These are phyloP conservation scores for Nemania serpens DNA, from an alignment of 2,329 filamentous ascomycete genomes.

Conservation along the genomic window DNA sequence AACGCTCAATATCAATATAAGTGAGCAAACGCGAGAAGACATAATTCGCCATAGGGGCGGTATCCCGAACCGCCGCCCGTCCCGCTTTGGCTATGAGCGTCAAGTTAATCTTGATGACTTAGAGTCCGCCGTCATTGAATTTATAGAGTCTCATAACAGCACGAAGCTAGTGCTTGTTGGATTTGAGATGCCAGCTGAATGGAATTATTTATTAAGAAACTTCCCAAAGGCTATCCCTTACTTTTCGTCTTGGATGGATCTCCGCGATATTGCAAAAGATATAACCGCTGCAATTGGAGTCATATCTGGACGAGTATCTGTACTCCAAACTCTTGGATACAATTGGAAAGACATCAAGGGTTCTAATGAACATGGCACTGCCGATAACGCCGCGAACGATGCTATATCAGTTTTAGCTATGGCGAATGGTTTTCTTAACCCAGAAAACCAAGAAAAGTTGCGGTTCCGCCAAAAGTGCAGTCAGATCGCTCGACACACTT, in stretches of 20 bases:
- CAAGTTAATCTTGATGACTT: conserved; percentile 5
- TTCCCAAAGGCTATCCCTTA: conserved; percentile 8
- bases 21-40: conserved; percentile 7
- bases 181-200: conserved; percentile 18
- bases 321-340: conserved; percentile 8
- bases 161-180: conserved; percentile 11
- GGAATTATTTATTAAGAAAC: conserved; percentile 5
- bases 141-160: conserved; percentile 4
- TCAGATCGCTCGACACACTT: background rate
- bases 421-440: background rate
- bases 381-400: conserved; percentile 3
- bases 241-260: conserved; percentile 15
- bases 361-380: background rate
- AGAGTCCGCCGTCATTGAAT: conserved; percentile 1
- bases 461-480: conserved; percentile 1
- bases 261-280: conserved; percentile 16
- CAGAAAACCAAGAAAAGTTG: conserved; percentile 8
- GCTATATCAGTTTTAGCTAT: conserved; percentile 8
- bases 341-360: conserved; percentile 8
- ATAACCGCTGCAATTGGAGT: background rate
- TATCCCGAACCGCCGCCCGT: conserved; percentile 9
- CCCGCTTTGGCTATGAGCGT: conserved; percentile 1
- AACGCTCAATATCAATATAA: conserved; percentile 13
- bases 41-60: background rate
- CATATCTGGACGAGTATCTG: conserved; percentile 2